Percentiles rank a stretch among this genome's conserved stretches.
phyloP scores from a whole-genome alignment of 345 rosid genomes.

The Salix koriyanagi region DNA sequence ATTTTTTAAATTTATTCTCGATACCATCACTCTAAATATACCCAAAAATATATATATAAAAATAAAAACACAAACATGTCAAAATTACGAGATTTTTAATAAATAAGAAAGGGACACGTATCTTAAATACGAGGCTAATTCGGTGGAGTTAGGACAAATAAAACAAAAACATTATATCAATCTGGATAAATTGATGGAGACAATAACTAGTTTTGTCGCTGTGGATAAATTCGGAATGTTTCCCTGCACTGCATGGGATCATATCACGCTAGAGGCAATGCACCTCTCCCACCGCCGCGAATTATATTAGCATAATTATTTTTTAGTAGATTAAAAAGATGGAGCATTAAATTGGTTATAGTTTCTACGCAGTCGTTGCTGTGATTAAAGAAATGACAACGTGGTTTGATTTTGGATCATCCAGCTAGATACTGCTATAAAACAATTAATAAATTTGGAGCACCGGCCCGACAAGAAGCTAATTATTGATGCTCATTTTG shows the following conservation, averaged over 20 bases:
- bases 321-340: neutral
- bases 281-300: neutral
- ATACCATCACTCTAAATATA: no score
- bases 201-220: conserved; percentile 17
- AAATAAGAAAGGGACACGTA: no score
- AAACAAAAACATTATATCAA: no score
- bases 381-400: neutral
- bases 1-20: no score
- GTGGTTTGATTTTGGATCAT: no score
- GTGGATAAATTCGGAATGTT: conserved; percentile 14
- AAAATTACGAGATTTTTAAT: no score
- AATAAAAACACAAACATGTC: no score
- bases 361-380: neutral
- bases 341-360: neutral
- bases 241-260: conserved; percentile 6
- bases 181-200: neutral
- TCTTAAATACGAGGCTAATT: no score
- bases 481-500: neutral
- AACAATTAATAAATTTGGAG: neutral
- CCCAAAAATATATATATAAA: no score
- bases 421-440: no score
- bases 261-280: neutral
- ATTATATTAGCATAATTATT: neutral
- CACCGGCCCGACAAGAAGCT: neutral
- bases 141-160: no score